A percentile compares a stretch with the other conserved stretches of the same genome.
Conservation (phyloP, 1,139 yeast species). For the Scheffersomyces parashehatae region DNA sequence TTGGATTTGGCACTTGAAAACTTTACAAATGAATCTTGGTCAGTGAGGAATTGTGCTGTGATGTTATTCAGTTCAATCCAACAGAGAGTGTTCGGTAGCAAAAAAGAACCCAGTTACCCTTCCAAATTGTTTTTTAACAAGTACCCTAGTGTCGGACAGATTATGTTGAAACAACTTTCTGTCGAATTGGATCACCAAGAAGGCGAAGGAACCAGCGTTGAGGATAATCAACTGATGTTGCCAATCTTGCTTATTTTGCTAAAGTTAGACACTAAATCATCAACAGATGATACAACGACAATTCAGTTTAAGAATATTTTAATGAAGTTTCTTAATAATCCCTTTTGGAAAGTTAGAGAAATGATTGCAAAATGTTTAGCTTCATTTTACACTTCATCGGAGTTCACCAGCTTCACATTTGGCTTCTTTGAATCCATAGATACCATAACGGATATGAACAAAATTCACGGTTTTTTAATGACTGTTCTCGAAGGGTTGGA, state of each 20-base stretch:
- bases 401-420: constrained; percentile 11
- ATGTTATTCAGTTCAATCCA: constrained; percentile 89
- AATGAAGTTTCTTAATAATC: constrained; percentile 23
- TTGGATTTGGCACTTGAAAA: constrained; percentile 60
- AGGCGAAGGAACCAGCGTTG: neutral
- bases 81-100: constrained; percentile 73
- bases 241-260: constrained; percentile 73
- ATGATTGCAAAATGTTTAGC: constrained; percentile 76
- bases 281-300: constrained; percentile 4
- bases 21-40: constrained; percentile 74
- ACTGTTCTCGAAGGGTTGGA: neutral
- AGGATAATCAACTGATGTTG: constrained; percentile 47
- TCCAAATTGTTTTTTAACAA: constrained; percentile 58
- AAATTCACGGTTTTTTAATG: constrained; percentile 4
- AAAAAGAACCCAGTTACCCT: constrained; percentile 23
- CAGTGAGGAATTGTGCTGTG: constrained; percentile 86
- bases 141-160: constrained; percentile 51
- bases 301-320: constrained; percentile 9
- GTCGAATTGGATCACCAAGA: constrained; percentile 13
- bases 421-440: neutral
- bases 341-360: constrained; percentile 82
- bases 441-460: constrained; percentile 2
- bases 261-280: constrained; percentile 42
- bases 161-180: constrained; percentile 47
- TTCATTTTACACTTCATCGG: constrained; percentile 40